Conservation (phyloP, 1,284 basidiomycete genomes). For the Ustilago shanxiensis region DNA sequence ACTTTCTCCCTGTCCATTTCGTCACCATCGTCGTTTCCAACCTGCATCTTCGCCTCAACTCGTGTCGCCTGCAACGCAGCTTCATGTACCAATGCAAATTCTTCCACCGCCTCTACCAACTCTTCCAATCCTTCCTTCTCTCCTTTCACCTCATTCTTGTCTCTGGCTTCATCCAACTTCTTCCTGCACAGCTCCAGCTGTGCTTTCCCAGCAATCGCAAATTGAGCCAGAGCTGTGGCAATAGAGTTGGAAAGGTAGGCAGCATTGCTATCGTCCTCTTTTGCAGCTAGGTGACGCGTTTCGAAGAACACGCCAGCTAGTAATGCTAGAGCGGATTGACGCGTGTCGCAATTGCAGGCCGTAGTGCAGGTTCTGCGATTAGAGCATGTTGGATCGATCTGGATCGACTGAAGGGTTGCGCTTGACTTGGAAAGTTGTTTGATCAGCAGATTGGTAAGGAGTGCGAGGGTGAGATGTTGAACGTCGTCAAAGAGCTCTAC, state of each 20-base stretch:
- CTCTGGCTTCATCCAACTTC: not conserved
- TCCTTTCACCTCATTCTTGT: not conserved
- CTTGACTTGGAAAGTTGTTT: slow-evolving; percentile 47
- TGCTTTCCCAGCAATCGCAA: slow-evolving; percentile 28
- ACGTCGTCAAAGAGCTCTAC: slow-evolving; percentile 38
- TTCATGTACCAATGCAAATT: slow-evolving; percentile 44
- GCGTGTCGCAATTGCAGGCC: slow-evolving; percentile 21
- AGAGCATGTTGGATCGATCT: slow-evolving; percentile 24
- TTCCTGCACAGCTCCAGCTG: slow-evolving; percentile 22
- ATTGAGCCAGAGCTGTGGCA: slow-evolving; percentile 48
- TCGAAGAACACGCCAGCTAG: slow-evolving; percentile 40
- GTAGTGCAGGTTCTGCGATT: slow-evolving; percentile 17
- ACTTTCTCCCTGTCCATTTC: not conserved
- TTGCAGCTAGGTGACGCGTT: slow-evolving; percentile 23
- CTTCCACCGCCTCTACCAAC: slow-evolving; percentile 46
- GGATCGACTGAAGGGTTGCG: slow-evolving; percentile 17
- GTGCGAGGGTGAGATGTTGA: slow-evolving; percentile 45
- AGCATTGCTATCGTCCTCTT: slow-evolving; percentile 34
- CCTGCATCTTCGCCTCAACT: slow-evolving; percentile 77
- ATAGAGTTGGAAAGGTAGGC: slow-evolving; percentile 55
- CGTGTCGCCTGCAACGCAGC: slow-evolving; percentile 22
- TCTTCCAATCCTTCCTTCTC: slow-evolving; percentile 21
- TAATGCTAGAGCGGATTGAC: slow-evolving; percentile 16
- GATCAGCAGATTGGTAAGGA: slow-evolving; percentile 49
- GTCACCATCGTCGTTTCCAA: slow-evolving; percentile 73